Evolutionary conservation across 192 early-diverging fungal genomes (phyloP).

Genomic region (Coemansia sp.): DNA sequence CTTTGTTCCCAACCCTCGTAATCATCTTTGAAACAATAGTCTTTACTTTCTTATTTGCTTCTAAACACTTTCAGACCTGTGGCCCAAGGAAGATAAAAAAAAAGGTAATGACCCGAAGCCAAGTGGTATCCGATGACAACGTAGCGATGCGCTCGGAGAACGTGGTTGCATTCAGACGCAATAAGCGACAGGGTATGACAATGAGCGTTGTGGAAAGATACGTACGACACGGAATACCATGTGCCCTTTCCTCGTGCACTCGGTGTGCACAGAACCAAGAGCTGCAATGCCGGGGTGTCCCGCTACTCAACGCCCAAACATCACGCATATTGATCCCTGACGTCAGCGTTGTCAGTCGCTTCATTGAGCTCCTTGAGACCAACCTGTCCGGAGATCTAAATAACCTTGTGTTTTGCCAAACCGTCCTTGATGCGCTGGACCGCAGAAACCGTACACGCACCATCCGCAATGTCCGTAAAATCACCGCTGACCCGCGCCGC

Average conservation of each 20-base stretch:
- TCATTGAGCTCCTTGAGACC: conserved; percentile 67
- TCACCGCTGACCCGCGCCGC: conserved; percentile 58
- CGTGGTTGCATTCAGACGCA: conserved; percentile 43
- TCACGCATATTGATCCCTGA: conserved; percentile 34
- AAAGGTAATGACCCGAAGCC: neutral
- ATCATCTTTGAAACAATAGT: too few relatives aligned
- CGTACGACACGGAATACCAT: conserved; percentile 36
- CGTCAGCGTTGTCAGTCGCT: conserved; percentile 55
- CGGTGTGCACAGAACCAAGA: conserved; percentile 22
- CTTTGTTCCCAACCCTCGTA: too few relatives aligned
- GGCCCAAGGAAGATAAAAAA: too few relatives aligned
- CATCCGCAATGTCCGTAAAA: conserved; percentile 61
- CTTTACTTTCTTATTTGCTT: too few relatives aligned
- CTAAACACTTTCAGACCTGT: too few relatives aligned
- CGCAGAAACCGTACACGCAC: conserved; percentile 63
- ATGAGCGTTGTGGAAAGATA: conserved; percentile 51
- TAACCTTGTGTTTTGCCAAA: conserved; percentile 71
- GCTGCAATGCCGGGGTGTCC: conserved; percentile 17
- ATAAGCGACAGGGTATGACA: conserved; percentile 48
- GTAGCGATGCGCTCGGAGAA: conserved; percentile 25
- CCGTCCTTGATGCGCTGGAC: conserved; percentile 60
- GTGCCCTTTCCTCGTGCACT: conserved; percentile 21
- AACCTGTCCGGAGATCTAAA: conserved; percentile 54
- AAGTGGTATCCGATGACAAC: neutral
- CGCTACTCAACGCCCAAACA: conserved; percentile 15